Evolutionary conservation across 805 yeast genomes (phyloP).

Genomic region (Cyberlindnera bimundalis): DNA sequence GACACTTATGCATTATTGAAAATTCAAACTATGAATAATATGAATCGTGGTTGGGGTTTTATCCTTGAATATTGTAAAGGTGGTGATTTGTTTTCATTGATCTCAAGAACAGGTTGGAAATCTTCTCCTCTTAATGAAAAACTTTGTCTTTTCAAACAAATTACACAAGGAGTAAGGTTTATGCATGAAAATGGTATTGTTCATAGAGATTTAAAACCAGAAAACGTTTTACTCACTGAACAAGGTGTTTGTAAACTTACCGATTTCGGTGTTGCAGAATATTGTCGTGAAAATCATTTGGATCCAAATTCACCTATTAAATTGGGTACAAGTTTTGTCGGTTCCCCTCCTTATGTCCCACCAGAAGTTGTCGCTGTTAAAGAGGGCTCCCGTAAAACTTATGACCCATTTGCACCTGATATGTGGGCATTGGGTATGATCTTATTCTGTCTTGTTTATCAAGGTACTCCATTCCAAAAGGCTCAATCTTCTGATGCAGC

Average conservation of each 20-base stretch:
- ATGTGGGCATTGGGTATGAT: slow-evolving; percentile 72
- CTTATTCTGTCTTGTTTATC: slow-evolving; percentile 55
- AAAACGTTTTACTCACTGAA: slow-evolving; percentile 57
- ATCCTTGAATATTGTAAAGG: slow-evolving; percentile 59
- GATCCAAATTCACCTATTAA: slow-evolving; percentile 42
- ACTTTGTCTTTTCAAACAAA: slow-evolving; percentile 66
- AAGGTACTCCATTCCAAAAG: slow-evolving; percentile 56
- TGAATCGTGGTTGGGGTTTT: slow-evolving; percentile 75
- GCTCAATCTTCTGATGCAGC: slow-evolving; percentile 45
- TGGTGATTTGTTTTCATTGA: slow-evolving; percentile 55
- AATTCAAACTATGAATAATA: slow-evolving; percentile 49
- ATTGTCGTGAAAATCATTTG: slow-evolving; percentile 52
- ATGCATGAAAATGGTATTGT: slow-evolving; percentile 65
- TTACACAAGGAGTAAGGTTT: slow-evolving; percentile 56
- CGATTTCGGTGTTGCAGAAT: slow-evolving; percentile 74
- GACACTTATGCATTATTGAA: slow-evolving; percentile 52
- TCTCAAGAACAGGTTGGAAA: slow-evolving; percentile 60
- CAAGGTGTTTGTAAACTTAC: slow-evolving; percentile 65
- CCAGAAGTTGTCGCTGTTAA: slow-evolving; percentile 66
- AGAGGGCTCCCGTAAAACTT: slow-evolving; percentile 34
- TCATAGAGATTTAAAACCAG: slow-evolving; percentile 75
- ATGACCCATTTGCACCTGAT: slow-evolving; percentile 68
- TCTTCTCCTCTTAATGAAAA: slow-evolving; percentile 47
- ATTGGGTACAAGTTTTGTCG: slow-evolving; percentile 49
- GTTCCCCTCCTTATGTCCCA: slow-evolving; percentile 79